Conservation (phyloP, 2,329 filamentous ascomycete species). For the Diplodia scrobiculata region DNA sequence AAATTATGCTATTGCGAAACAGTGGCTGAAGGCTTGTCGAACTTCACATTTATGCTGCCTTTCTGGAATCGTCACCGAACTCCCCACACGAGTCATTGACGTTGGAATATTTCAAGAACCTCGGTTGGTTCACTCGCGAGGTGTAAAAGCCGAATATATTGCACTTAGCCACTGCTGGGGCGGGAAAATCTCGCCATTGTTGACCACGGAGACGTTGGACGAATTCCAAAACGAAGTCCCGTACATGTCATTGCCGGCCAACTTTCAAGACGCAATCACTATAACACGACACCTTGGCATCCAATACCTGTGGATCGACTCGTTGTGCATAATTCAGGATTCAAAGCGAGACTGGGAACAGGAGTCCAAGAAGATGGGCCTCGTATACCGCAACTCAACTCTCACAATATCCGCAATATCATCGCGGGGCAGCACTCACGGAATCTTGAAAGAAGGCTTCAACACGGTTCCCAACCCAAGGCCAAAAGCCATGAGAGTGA, state of each 20-base stretch:
- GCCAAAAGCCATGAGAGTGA: not conserved
- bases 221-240: not conserved
- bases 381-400: slow-evolving; percentile 2
- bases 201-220: not conserved
- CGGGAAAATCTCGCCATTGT: not conserved
- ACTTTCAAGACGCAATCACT: slow-evolving; percentile 29
- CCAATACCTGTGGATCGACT: slow-evolving; percentile 32
- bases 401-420: slow-evolving; percentile 19
- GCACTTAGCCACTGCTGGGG: slow-evolving; percentile 6
- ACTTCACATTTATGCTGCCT: not conserved
- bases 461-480: not conserved
- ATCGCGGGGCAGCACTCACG: not conserved
- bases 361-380: slow-evolving; percentile 15
- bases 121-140: not conserved
- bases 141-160: not conserved
- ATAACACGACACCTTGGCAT: slow-evolving; percentile 6
- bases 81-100: slow-evolving; percentile 6
- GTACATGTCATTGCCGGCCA: not conserved
- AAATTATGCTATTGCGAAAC: not conserved
- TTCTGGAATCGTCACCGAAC: not conserved
- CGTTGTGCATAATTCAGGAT: slow-evolving; percentile 32
- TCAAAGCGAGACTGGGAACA: slow-evolving; percentile 19
- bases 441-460: not conserved
- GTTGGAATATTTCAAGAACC: not conserved
- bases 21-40: not conserved